Conservation (phyloP, 805 yeast genomes). For the Metschnikowia shivogae region DNA sequence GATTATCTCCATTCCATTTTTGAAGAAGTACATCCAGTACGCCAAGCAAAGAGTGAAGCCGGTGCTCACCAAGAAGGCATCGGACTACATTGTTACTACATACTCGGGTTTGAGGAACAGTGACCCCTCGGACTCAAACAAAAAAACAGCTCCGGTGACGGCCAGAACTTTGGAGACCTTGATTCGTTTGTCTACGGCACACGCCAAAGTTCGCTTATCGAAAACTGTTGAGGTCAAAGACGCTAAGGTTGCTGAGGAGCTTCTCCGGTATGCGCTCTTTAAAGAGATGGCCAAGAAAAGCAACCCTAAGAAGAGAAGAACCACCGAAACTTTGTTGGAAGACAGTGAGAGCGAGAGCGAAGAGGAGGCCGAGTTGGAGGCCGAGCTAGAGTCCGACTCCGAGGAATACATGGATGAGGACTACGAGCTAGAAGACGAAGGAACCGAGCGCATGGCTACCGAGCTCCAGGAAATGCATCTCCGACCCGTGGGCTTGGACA, state of each 20-base stretch:
- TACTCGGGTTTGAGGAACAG: constrained; percentile 76
- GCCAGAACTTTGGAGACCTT: constrained; percentile 97
- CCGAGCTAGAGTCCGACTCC: constrained; percentile 15
- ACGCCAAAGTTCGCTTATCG: constrained; percentile 90
- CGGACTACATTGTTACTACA: constrained; percentile 72
- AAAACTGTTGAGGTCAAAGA: constrained; percentile 69
- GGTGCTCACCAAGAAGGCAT: constrained; percentile 68
- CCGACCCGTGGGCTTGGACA: constrained; percentile 26
- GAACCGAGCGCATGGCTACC: constrained; percentile 4
- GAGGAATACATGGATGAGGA: constrained; percentile 14
- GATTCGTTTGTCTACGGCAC: constrained; percentile 93
- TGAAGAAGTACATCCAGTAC: constrained; percentile 89
- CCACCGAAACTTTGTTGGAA: constrained; percentile 21
- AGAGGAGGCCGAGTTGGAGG: constrained; percentile 19
- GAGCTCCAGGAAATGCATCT: constrained; percentile 29
- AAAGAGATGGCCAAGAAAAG: constrained; percentile 54
- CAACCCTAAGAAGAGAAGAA: constrained; percentile 27
- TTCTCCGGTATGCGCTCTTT: constrained; percentile 81
- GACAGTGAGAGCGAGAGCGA: constrained; percentile 34
- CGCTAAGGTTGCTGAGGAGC: constrained; percentile 79
- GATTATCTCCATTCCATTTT: constrained; percentile 68
- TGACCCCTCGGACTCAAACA: constrained; percentile 56
- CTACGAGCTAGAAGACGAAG: neutral
- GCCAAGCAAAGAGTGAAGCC: constrained; percentile 88
- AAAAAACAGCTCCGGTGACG: constrained; percentile 88